phyloP scores from a whole-genome alignment of 192 early-diverging fungal genomes.

The Geranomyces michiganensis region DNA sequence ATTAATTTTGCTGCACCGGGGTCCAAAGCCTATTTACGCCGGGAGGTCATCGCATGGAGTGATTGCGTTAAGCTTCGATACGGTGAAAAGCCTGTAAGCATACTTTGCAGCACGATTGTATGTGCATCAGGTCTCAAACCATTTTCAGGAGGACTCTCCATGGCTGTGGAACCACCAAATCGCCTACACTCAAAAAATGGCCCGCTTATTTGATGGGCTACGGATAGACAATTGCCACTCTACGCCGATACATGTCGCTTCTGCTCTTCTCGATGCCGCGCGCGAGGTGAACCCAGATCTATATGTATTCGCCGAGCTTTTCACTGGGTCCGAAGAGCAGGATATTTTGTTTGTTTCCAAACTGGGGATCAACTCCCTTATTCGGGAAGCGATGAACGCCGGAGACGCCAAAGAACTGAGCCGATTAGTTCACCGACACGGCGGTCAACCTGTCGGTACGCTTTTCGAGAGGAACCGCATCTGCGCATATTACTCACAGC shows the following conservation, averaged over 20 bases:
- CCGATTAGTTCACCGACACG: conserved; percentile 86
- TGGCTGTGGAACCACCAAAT: conserved; percentile 97
- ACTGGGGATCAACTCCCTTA: conserved; percentile 94
- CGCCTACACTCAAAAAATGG: conserved; percentile 86
- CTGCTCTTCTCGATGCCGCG: conserved; percentile 89
- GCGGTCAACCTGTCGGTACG: conserved; percentile 87
- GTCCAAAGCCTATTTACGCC: conserved; percentile 87
- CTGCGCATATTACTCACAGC: too few species aligned
- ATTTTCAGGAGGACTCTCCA: conserved; percentile 81
- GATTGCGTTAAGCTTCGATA: conserved; percentile 99
- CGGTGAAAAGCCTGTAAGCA: conserved; percentile 66
- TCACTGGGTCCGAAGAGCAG: conserved; percentile 94
- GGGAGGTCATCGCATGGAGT: conserved; percentile 98
- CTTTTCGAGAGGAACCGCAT: neutral
- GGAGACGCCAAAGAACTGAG: conserved; percentile 91
- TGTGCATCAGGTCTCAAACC: too few species aligned
- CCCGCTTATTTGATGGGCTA: conserved; percentile 89
- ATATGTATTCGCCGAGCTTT: conserved; percentile 97
- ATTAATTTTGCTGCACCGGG: conserved; percentile 88
- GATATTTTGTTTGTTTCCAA: conserved; percentile 91
- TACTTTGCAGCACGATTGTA: neutral
- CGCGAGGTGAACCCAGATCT: conserved; percentile 83
- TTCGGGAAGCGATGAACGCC: conserved; percentile 98
- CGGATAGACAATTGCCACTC: conserved; percentile 99
- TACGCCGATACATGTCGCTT: conserved; percentile 92